These are phyloP conservation scores for Chaetomiaceae sp. DNA, from an alignment of 2,329 filamentous ascomycete genomes.

Conservation along the genomic window DNA sequence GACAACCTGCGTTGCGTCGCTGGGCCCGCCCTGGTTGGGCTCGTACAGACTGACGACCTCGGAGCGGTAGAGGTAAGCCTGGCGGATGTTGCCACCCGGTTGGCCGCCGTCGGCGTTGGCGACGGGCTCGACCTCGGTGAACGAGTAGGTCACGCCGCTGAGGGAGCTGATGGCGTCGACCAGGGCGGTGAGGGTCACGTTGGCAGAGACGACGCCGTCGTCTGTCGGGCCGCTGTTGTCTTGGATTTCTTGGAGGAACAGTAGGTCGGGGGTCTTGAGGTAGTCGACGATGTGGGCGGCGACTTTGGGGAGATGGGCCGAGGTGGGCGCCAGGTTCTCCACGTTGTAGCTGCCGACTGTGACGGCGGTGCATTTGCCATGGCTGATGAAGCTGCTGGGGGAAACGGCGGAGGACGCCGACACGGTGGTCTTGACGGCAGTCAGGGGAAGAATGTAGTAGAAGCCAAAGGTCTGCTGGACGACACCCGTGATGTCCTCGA, in stretches of 20 bases:
- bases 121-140: conserved; percentile 53
- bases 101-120: conserved; percentile 60
- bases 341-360: conserved; percentile 66
- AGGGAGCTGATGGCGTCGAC: conserved; percentile 45
- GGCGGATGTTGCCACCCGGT: conserved; percentile 67
- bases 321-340: conserved; percentile 59
- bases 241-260: conserved; percentile 69
- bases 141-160: conserved; percentile 52
- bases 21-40: conserved; percentile 50
- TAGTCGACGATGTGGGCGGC: conserved; percentile 61
- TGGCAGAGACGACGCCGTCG: conserved; percentile 52
- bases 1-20: conserved; percentile 54
- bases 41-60: conserved; percentile 54
- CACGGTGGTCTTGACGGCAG: conserved; percentile 47
- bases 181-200: conserved; percentile 55
- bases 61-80: conserved; percentile 64
- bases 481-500: conserved; percentile 64
- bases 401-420: conserved; percentile 43
- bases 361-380: conserved; percentile 53
- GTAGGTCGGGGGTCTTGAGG: conserved; percentile 57
- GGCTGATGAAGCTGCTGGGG: conserved; percentile 49
- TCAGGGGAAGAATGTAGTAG: conserved; percentile 63
- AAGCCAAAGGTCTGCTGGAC: conserved; percentile 62
- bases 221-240: conserved; percentile 59
- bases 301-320: conserved; percentile 51